A percentile compares a stretch with the other conserved stretches of the same genome.
Conservation (phyloP, 495 filamentous ascomycete species). For the Xylaria scruposa region DNA sequence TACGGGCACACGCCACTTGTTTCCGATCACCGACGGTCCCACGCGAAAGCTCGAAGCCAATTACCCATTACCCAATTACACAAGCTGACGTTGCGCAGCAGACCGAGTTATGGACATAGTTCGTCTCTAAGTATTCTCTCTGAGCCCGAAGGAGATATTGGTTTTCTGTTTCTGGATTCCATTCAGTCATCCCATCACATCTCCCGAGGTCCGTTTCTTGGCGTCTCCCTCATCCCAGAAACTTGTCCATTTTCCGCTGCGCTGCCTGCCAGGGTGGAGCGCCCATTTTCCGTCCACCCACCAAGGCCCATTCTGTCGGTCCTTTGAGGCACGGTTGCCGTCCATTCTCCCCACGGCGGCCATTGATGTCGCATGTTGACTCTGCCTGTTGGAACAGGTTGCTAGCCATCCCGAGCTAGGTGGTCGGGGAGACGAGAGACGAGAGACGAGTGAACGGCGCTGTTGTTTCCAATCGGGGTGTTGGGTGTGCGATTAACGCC, state of each 20-base stretch:
- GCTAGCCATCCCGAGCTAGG: background rate
- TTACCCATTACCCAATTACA: slow-evolving; percentile 23
- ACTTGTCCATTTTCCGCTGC: background rate
- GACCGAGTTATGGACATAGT: slow-evolving; percentile 2
- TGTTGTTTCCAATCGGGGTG: slow-evolving; percentile 15
- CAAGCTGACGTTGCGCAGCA: slow-evolving; percentile 3
- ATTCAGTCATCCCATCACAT: background rate
- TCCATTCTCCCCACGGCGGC: background rate
- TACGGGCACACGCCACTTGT: slow-evolving; percentile 38
- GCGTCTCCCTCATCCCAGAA: background rate
- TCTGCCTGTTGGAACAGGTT: background rate
- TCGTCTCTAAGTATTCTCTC: background rate
- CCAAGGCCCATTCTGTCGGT: background rate
- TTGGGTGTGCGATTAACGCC: slow-evolving; percentile 27
- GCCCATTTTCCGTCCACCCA: slow-evolving; percentile 1
- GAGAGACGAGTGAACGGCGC: background rate
- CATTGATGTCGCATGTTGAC: background rate
- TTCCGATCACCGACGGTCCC: slow-evolving; percentile 37
- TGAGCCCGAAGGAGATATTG: background rate
- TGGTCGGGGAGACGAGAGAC: background rate
- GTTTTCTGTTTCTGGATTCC: background rate
- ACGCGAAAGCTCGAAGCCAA: slow-evolving; percentile 27
- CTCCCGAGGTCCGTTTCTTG: slow-evolving; percentile 5
- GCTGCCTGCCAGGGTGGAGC: background rate
- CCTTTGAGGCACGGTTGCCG: background rate